phyloP scores from a whole-genome alignment of 306 rosid genomes.

The Gastrolobium bilobum region DNA sequence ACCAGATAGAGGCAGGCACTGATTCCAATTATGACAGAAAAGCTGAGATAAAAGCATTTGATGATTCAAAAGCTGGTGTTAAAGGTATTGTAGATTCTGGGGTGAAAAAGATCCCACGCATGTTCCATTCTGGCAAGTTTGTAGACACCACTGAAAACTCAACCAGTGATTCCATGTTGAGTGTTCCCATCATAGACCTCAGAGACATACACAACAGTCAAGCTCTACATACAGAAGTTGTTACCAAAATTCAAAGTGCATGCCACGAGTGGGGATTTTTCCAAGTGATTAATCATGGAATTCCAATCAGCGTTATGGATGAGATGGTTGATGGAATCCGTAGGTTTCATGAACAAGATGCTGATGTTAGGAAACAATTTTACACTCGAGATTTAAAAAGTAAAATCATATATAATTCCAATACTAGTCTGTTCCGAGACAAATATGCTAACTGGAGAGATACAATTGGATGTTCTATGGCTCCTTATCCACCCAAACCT shows the following conservation, averaged over 20 bases:
- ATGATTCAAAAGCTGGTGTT: conserved; percentile 61
- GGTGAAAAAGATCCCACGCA: conserved; percentile 52
- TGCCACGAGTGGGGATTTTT: conserved; percentile 59
- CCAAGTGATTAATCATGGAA: conserved; percentile 60
- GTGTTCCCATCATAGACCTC: conserved; percentile 53
- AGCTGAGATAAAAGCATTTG: conserved; percentile 59
- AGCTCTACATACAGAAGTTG: not conserved
- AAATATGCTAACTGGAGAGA: conserved; percentile 72
- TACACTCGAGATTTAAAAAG: conserved; percentile 34
- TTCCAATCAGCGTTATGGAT: conserved; percentile 46
- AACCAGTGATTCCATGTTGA: conserved; percentile 1
- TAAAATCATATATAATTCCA: conserved; percentile 47
- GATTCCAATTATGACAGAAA: conserved; percentile 47
- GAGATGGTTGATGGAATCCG: conserved; percentile 52
- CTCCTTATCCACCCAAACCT: conserved; percentile 46
- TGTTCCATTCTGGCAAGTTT: conserved; percentile 42
- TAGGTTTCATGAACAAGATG: conserved; percentile 61
- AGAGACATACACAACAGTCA: conserved; percentile 29
- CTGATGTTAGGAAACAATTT: conserved; percentile 47
- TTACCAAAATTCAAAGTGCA: conserved; percentile 34
- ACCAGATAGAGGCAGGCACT: conserved; percentile 15
- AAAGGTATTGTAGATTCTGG: conserved; percentile 63
- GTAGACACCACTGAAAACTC: not conserved
- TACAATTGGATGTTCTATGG: conserved; percentile 42
- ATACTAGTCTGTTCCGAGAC: conserved; percentile 55